phyloP scores from a whole-genome alignment of 2,329 filamentous ascomycete genomes.

The Calonectria multiphialidica region DNA sequence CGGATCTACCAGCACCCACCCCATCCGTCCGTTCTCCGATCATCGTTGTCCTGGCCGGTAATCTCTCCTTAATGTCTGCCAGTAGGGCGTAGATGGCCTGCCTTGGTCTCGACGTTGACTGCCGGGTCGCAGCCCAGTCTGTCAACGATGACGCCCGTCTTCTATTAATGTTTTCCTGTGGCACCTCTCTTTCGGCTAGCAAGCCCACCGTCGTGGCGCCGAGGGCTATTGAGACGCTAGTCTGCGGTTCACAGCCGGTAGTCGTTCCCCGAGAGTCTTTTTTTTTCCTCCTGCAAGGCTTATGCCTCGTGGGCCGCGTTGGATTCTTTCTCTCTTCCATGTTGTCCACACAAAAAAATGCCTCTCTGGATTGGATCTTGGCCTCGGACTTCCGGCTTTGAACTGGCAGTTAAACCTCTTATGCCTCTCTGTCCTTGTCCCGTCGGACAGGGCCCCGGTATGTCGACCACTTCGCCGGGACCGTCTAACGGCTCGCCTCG shows the following conservation, averaged over 20 bases:
- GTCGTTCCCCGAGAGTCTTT: slow-evolving; percentile 2
- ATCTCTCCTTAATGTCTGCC: background rate
- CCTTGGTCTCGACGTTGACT: background rate
- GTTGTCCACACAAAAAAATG: background rate
- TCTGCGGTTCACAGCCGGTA: slow-evolving; percentile 15
- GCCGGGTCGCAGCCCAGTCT: background rate
- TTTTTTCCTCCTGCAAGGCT: background rate
- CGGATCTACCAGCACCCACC: slow-evolving; percentile 38
- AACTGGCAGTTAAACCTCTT: background rate
- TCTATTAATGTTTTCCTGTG: slow-evolving; percentile 6
- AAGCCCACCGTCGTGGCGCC: slow-evolving; percentile 21
- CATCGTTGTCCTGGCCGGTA: slow-evolving; percentile 19
- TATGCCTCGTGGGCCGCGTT: background rate
- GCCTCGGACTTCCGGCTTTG: background rate
- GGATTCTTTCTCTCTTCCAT: background rate
- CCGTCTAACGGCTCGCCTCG: slow-evolving; percentile 44
- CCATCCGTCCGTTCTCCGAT: slow-evolving; percentile 17
- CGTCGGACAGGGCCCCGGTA: slow-evolving; percentile 25
- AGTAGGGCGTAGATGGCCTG: background rate
- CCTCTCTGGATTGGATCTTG: background rate
- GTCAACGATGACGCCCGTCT: background rate
- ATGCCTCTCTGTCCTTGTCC: slow-evolving; percentile 7
- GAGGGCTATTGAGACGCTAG: slow-evolving; percentile 27
- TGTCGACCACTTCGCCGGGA: slow-evolving; percentile 41
- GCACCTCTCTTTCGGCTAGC: slow-evolving; percentile 21